A percentile compares a stretch with the other conserved stretches of the same genome.
phyloP scores from a whole-genome alignment of 148 eudicot genomes.

The Heliamphora exappendiculata region DNA sequence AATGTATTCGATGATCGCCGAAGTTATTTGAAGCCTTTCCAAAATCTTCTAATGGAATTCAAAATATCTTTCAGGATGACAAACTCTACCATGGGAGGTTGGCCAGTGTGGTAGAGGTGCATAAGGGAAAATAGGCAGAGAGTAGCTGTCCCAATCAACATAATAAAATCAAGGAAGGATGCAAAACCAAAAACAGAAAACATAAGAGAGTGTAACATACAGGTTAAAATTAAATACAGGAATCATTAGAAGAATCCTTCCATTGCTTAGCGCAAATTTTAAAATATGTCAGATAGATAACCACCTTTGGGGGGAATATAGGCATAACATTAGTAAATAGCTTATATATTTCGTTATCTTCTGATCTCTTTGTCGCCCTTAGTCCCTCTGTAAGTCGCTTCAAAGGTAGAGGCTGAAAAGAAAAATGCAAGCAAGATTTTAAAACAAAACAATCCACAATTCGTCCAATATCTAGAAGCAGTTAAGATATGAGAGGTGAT shows the following conservation, averaged over 20 bases:
- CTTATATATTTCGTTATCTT: conserved; percentile 60
- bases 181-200: not conserved
- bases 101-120: too few species aligned
- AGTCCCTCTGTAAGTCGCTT: conserved; percentile 86
- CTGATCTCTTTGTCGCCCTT: conserved; percentile 61
- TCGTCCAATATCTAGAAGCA: conserved; percentile 3
- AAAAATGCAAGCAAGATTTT: conserved; percentile 7
- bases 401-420: conserved; percentile 77
- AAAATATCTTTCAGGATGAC: too few species aligned
- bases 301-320: conserved; percentile 78
- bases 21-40: conserved; percentile 1
- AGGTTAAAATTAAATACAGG: not conserved
- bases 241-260: not conserved
- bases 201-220: not conserved
- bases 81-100: too few species aligned
- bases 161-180: not conserved
- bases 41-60: not conserved
- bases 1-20: not conserved
- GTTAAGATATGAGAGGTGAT: not conserved
- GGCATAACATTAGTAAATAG: conserved; percentile 72
- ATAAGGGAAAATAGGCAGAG: too few species aligned
- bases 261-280: not conserved
- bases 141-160: not conserved
- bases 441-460: not conserved
- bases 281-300: not conserved